Evolutionary conservation across 1,284 basidiomycete species (phyloP).

Genomic region (Cronartium ribicola): DNA sequence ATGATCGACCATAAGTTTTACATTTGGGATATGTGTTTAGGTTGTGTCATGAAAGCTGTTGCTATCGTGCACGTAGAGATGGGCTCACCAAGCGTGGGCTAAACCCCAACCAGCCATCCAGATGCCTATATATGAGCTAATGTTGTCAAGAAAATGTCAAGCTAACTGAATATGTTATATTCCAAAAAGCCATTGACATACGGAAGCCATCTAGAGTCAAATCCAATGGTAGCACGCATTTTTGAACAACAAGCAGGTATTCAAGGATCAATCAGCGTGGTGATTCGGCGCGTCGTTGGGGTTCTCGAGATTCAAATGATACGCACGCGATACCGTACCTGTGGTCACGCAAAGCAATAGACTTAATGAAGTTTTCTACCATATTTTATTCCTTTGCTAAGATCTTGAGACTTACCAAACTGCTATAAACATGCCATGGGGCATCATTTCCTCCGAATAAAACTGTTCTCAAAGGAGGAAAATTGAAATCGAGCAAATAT

Average conservation of each 20-base stretch:
- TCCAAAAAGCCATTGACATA: neutral
- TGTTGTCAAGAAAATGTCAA: neutral
- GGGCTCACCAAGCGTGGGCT: neutral
- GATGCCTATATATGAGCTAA: neutral
- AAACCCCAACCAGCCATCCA: neutral
- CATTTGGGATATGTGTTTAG: too few relatives aligned
- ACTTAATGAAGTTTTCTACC: too few relatives aligned
- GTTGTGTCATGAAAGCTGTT: neutral
- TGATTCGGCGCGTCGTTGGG: neutral
- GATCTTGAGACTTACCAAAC: too few relatives aligned
- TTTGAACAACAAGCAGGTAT: too few relatives aligned
- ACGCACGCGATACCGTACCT: constrained; percentile 2
- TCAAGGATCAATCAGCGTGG: neutral
- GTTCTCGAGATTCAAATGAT: neutral
- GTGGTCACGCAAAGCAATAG: neutral
- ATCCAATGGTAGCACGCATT: too few relatives aligned
- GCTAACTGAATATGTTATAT: neutral
- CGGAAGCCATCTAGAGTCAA: neutral
- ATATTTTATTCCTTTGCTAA: too few relatives aligned
- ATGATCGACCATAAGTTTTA: too few relatives aligned
- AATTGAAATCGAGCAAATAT: neutral
- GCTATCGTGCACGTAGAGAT: neutral
- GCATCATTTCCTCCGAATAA: neutral
- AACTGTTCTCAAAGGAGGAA: neutral
- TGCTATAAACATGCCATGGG: neutral